Evolutionary conservation across 192 early-diverging fungal species (phyloP).

Genomic region (Phycomyces nitens): DNA sequence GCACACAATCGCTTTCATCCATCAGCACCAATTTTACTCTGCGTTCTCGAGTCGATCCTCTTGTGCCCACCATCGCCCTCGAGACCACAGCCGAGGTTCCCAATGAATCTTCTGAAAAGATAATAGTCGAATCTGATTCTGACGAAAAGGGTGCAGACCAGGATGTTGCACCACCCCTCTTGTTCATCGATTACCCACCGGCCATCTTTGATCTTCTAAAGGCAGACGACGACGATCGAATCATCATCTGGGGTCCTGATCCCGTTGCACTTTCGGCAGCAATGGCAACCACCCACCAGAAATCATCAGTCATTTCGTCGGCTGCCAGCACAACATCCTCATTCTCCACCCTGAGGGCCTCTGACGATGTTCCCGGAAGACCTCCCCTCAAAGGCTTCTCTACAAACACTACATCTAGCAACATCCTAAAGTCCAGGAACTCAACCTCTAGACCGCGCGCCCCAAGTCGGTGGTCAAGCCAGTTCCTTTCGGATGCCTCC

Average conservation of each 20-base stretch:
- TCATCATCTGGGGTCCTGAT: conserved; percentile 37
- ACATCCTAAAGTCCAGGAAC: not conserved
- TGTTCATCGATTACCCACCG: conserved; percentile 28
- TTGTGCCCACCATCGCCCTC: not conserved
- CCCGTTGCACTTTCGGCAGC: conserved; percentile 13
- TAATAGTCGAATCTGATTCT: not conserved
- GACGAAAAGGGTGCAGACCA: not conserved
- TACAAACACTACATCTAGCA: conserved; percentile 8
- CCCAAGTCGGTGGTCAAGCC: conserved; percentile 10
- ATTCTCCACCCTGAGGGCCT: conserved; percentile 6
- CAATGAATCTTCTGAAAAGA: not conserved
- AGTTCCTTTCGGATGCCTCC: conserved; percentile 5
- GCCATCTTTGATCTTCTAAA: conserved; percentile 34
- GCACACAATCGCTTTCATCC: conserved; percentile 8
- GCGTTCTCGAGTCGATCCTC: not conserved
- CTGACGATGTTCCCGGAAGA: not conserved
- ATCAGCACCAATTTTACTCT: not conserved
- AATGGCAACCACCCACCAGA: conserved; percentile 9
- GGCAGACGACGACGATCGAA: conserved; percentile 31
- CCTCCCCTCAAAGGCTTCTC: conserved; percentile 14
- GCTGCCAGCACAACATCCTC: not conserved
- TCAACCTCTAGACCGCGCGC: not conserved
- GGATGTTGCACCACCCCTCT: conserved; percentile 14
- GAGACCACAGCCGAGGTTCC: too few relatives aligned
- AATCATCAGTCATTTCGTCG: not conserved